phyloP scores from a whole-genome alignment of 2,329 filamentous ascomycete species.

The Aspergillus ibericus region DNA sequence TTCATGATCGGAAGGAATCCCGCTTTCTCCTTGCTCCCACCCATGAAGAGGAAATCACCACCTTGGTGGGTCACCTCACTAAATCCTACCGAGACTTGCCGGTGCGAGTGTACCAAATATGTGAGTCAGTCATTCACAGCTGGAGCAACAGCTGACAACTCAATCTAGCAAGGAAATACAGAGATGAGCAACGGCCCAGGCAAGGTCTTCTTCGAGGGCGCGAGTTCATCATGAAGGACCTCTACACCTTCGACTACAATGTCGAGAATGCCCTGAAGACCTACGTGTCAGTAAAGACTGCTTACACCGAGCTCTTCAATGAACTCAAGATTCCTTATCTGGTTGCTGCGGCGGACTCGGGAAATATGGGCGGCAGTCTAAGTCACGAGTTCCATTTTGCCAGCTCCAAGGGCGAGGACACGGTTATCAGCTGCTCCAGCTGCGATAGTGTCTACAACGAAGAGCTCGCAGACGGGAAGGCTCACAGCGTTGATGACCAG shows the following conservation, averaged over 20 bases:
- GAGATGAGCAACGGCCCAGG: conserved; percentile 85
- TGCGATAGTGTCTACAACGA: conserved; percentile 84
- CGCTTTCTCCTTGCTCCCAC: conserved; percentile 82
- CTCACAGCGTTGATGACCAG: conserved; percentile 17
- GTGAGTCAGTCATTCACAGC: conserved; percentile 47
- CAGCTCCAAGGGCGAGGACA: conserved; percentile 79
- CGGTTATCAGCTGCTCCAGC: conserved; percentile 69
- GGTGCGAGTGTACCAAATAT: conserved; percentile 84
- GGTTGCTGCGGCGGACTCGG: conserved; percentile 85
- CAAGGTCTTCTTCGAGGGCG: conserved; percentile 83
- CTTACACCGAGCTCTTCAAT: conserved; percentile 75
- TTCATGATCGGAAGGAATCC: conserved; percentile 74
- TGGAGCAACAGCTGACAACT: neutral
- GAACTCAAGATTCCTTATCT: conserved; percentile 81
- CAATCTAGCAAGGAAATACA: conserved; percentile 76
- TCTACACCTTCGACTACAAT: conserved; percentile 88
- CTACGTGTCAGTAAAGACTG: conserved; percentile 70
- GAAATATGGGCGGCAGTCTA: conserved; percentile 89
- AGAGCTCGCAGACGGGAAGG: conserved; percentile 66
- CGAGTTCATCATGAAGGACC: conserved; percentile 97
- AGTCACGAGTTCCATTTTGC: conserved; percentile 95
- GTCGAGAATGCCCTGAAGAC: conserved; percentile 70
- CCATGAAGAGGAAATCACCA: conserved; percentile 94
- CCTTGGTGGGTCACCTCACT: conserved; percentile 69
- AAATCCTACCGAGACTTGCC: conserved; percentile 86